A percentile compares a stretch with the other conserved stretches of the same genome.
Evolutionary conservation across 495 filamentous ascomycete genomes (phyloP).

Genomic region (Immersiella caudata): DNA sequence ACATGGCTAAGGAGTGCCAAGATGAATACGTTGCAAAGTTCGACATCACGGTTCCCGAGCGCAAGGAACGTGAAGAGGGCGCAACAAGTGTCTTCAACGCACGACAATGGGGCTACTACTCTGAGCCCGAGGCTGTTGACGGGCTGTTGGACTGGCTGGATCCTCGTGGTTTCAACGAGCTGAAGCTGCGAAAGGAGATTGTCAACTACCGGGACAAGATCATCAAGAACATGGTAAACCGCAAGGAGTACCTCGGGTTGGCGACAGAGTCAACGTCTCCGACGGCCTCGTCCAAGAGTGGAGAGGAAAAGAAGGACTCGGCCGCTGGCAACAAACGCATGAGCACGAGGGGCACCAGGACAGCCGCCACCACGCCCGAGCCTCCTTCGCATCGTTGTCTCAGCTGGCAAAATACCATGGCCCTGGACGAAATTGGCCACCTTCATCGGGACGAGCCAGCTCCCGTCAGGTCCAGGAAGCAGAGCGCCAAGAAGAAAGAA

Average conservation of each 20-base stretch:
- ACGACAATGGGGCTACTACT: conserved; percentile 86
- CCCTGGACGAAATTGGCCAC: conserved; percentile 75
- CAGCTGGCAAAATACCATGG: conserved; percentile 78
- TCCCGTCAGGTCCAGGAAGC: conserved; percentile 62
- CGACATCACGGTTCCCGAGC: conserved; percentile 77
- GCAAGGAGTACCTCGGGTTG: conserved; percentile 67
- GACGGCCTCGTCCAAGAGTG: conserved; percentile 47
- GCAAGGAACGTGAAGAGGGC: conserved; percentile 86
- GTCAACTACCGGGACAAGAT: conserved; percentile 77
- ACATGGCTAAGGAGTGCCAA: conserved; percentile 66
- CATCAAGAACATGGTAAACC: conserved; percentile 73
- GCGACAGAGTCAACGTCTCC: conserved; percentile 32
- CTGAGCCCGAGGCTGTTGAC: conserved; percentile 75
- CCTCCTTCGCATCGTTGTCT: conserved; percentile 68
- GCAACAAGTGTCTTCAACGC: conserved; percentile 75
- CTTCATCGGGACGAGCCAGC: conserved; percentile 77
- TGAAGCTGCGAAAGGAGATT: conserved; percentile 83
- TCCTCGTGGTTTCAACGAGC: conserved; percentile 76
- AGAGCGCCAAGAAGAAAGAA: conserved; percentile 42
- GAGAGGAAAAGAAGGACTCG: conserved; percentile 50
- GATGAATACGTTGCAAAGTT: conserved; percentile 65
- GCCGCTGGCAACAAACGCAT: conserved; percentile 59
- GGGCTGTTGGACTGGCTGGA: conserved; percentile 87
- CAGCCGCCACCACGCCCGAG: conserved; percentile 58
- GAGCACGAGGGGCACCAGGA: conserved; percentile 69